Evolutionary conservation across 73 alveolate genomes (phyloP).

Genomic region (Paramecium octaurelia): DNA sequence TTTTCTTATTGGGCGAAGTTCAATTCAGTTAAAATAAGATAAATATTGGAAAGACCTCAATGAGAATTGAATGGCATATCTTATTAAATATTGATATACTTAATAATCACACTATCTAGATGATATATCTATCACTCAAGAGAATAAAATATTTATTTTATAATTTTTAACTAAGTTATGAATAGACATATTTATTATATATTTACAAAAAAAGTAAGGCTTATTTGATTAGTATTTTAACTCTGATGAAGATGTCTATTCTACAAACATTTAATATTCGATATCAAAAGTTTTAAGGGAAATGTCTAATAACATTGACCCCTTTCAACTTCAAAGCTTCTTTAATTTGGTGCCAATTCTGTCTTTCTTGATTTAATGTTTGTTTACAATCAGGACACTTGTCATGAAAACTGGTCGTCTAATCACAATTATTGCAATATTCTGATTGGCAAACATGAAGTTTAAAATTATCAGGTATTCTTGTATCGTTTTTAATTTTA

Average conservation of each 20-base stretch:
- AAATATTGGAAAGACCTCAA: not conserved
- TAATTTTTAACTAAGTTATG: not conserved
- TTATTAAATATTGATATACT: not conserved
- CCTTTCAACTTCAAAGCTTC: not conserved
- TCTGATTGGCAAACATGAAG: not conserved
- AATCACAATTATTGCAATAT: slow-evolving; percentile 5
- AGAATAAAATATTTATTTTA: not conserved
- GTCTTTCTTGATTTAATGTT: not conserved
- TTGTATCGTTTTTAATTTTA: not conserved
- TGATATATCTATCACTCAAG: not conserved
- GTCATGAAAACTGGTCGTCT: not conserved
- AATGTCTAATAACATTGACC: not conserved
- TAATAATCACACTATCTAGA: not conserved
- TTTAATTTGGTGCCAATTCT: not conserved
- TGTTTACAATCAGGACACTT: not conserved
- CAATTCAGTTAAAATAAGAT: not conserved
- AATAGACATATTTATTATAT: not conserved
- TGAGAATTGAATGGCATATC: not conserved
- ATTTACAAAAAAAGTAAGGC: not conserved
- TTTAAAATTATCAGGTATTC: not conserved
- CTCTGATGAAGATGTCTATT: not conserved
- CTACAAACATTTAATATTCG: not conserved
- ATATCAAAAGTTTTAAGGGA: not conserved
- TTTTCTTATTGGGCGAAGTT: not conserved
- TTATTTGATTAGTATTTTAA: not conserved